Percentiles rank a stretch among this genome's conserved stretches.
Evolutionary conservation across 2,329 filamentous ascomycete genomes (phyloP).

Genomic region (Hypoxylon sp.): DNA sequence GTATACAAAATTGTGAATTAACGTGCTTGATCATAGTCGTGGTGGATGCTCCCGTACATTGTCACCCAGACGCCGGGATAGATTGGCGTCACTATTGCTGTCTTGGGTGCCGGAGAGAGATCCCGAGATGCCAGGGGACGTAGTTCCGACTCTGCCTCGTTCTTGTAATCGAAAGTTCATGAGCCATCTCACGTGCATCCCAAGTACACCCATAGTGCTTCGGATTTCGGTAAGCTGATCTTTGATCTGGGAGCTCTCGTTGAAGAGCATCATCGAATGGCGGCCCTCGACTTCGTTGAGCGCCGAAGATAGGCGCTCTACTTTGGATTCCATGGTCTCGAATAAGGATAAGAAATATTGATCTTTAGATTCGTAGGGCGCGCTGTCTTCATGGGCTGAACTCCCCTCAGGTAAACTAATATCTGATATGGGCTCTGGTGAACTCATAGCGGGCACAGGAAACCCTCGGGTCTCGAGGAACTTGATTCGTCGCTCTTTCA

Average conservation of each 20-base stretch:
- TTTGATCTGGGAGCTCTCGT: slow-evolving; percentile 73
- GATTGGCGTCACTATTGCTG: slow-evolving; percentile 43
- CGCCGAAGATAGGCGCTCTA: slow-evolving; percentile 70
- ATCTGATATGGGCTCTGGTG: slow-evolving; percentile 47
- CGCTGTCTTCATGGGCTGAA: slow-evolving; percentile 46
- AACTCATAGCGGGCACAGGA: slow-evolving; percentile 47
- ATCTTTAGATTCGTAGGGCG: slow-evolving; percentile 59
- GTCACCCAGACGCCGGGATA: slow-evolving; percentile 53
- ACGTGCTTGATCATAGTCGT: slow-evolving; percentile 45
- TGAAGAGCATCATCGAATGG: slow-evolving; percentile 73
- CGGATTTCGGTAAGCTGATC: slow-evolving; percentile 73
- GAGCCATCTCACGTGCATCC: slow-evolving; percentile 73
- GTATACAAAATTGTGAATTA: background rate
- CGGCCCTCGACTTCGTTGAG: slow-evolving; percentile 71
- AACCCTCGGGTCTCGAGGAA: slow-evolving; percentile 58
- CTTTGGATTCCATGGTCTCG: slow-evolving; percentile 67
- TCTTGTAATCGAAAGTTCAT: slow-evolving; percentile 68
- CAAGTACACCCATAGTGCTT: slow-evolving; percentile 70
- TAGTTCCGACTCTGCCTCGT: slow-evolving; percentile 52
- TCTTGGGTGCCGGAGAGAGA: slow-evolving; percentile 49
- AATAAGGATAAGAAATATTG: slow-evolving; percentile 63
- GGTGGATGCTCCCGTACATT: slow-evolving; percentile 52
- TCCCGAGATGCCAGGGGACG: slow-evolving; percentile 45
- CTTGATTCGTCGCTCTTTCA: slow-evolving; percentile 60
- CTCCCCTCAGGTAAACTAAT: slow-evolving; percentile 48